These are phyloP conservation scores for Erodium chrysanthum DNA, from an alignment of 441 rosid genomes.

Conservation along the genomic window DNA sequence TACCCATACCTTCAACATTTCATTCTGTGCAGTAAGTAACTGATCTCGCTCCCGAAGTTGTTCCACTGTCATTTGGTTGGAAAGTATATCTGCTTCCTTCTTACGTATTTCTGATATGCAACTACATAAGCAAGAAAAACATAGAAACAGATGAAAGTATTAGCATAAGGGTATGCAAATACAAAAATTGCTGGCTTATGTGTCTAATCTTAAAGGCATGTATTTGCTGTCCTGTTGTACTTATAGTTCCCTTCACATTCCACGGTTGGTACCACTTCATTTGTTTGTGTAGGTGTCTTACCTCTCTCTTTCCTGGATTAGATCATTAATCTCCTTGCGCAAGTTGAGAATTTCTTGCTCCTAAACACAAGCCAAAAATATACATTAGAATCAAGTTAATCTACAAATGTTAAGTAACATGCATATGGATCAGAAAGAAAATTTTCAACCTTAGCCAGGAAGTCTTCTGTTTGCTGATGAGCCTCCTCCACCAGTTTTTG, in stretches of 20 bases:
- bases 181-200: not conserved
- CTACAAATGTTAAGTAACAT: not conserved
- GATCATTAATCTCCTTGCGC: constrained; percentile 43
- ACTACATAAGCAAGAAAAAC: constrained; percentile 25
- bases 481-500: constrained; percentile 59
- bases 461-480: constrained; percentile 53
- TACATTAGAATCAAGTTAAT: constrained; percentile 10
- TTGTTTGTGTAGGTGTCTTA: constrained; percentile 18
- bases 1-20: constrained; percentile 58
- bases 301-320: constrained; percentile 68
- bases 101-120: constrained; percentile 44
- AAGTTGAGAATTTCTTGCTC: constrained; percentile 59
- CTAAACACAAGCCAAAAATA: constrained; percentile 25
- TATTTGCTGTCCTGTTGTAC: not conserved
- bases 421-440: not conserved
- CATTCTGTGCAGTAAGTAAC: constrained; percentile 71
- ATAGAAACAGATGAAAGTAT: not conserved
- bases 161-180: not conserved
- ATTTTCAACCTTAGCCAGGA: constrained; percentile 44
- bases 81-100: constrained; percentile 59
- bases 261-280: not conserved
- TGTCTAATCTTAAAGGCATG: not conserved
- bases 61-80: constrained; percentile 49
- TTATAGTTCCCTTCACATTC: not conserved
- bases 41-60: constrained; percentile 71